Conservation (phyloP, 1,284 basidiomycete species). For the Cryptococcus maquisensis region DNA sequence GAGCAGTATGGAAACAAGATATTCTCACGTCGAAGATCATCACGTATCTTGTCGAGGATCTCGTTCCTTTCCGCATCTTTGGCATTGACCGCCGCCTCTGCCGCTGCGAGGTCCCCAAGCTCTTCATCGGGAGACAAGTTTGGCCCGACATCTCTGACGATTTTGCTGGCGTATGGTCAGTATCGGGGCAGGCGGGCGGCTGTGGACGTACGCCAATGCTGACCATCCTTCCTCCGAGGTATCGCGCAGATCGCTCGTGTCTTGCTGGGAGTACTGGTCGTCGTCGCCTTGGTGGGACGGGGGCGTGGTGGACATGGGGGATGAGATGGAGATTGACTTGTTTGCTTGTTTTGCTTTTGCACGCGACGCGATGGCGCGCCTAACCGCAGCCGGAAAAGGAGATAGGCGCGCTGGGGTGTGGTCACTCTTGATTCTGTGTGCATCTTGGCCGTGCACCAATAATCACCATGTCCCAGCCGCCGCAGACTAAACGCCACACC, state of each 20-base stretch:
- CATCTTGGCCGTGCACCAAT: background rate
- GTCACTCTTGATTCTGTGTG: background rate
- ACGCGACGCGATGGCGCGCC: background rate
- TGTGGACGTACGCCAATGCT: slow-evolving; percentile 20
- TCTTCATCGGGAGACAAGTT: slow-evolving; percentile 32
- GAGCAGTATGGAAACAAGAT: background rate
- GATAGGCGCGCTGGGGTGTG: background rate
- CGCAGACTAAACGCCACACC: slow-evolving; percentile 20
- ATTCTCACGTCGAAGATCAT: slow-evolving; percentile 32
- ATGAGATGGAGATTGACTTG: background rate
- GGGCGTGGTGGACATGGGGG: background rate
- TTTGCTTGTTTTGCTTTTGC: background rate
- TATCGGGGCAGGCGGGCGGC: background rate
- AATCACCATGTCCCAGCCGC: slow-evolving; percentile 10
- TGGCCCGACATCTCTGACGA: slow-evolving; percentile 26
- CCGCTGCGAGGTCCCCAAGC: slow-evolving; percentile 28
- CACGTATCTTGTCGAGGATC: slow-evolving; percentile 21
- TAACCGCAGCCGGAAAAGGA: background rate
- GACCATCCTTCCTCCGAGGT: slow-evolving; percentile 23
- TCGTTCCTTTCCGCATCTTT: slow-evolving; percentile 26
- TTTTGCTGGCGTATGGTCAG: slow-evolving; percentile 12
- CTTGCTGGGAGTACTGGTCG: slow-evolving; percentile 10
- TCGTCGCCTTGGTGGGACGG: background rate
- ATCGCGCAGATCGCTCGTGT: slow-evolving; percentile 15
- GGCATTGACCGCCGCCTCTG: slow-evolving; percentile 32